These are phyloP conservation scores for Ophiostoma fasciatum DNA, from an alignment of 2,329 filamentous ascomycete species.

Conservation along the genomic window DNA sequence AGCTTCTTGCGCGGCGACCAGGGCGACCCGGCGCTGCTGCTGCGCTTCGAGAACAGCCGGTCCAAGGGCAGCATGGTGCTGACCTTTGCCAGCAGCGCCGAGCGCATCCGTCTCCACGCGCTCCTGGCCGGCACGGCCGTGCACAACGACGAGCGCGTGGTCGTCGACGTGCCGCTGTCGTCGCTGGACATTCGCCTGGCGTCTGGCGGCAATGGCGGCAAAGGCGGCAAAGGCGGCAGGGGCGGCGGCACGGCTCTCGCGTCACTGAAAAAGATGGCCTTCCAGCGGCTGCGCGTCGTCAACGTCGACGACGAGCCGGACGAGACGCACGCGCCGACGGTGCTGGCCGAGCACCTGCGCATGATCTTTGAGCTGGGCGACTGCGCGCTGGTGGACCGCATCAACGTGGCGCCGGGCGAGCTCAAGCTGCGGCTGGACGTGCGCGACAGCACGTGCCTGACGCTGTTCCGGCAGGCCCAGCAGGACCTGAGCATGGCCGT, in stretches of 20 bases:
- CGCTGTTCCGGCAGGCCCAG: conserved; percentile 58
- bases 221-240: conserved; percentile 30
- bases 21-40: conserved; percentile 51
- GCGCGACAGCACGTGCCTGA: conserved; percentile 44
- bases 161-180: conserved; percentile 51
- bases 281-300: conserved; percentile 56
- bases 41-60: conserved; percentile 54
- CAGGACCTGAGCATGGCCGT: conserved; percentile 64
- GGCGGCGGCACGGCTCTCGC: conserved; percentile 30
- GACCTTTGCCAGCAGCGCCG: conserved; percentile 59
- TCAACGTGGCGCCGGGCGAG: conserved; percentile 69
- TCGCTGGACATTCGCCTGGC: conserved; percentile 27
- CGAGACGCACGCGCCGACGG: conserved; percentile 43
- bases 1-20: conserved; percentile 60
- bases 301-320: conserved; percentile 54
- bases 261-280: conserved; percentile 37
- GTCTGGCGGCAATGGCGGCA: conserved; percentile 37
- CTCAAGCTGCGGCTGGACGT: conserved; percentile 52
- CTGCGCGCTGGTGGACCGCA: conserved; percentile 66
- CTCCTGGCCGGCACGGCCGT: conserved; percentile 60
- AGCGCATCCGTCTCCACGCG: conserved; percentile 56
- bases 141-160: conserved; percentile 52
- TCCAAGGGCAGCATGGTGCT: conserved; percentile 59
- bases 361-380: conserved; percentile 62
- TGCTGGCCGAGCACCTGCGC: conserved; percentile 62